Evolutionary conservation across 768 basidiomycete species (phyloP).

Genomic region (Boletus eberwhitei): DNA sequence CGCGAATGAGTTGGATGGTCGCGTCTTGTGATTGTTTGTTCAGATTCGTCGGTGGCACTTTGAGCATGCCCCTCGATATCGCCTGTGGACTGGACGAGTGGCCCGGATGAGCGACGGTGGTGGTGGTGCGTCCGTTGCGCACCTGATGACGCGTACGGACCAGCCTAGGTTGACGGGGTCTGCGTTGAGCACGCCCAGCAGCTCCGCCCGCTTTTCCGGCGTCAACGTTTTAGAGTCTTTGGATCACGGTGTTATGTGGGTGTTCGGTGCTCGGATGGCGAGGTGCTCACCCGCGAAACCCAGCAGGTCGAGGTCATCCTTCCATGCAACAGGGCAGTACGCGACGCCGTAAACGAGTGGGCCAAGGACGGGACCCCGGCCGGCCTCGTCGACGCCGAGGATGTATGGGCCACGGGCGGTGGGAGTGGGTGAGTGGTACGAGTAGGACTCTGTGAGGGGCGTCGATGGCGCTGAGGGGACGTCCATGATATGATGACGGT

Average conservation of each 20-base stretch:
- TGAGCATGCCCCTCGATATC: conserved; percentile 90
- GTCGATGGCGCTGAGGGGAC: conserved; percentile 59
- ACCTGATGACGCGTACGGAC: conserved; percentile 81
- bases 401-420: conserved; percentile 79
- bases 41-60: conserved; percentile 77
- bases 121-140: neutral
- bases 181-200: conserved; percentile 66
- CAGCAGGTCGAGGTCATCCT: conserved; percentile 66
- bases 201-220: conserved; percentile 57
- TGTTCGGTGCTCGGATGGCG: neutral
- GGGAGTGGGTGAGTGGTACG: conserved; percentile 71
- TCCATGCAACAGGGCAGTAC: conserved; percentile 81
- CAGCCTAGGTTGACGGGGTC: conserved; percentile 72
- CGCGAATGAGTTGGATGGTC: conserved; percentile 82
- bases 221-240: conserved; percentile 92
- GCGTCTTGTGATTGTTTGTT: conserved; percentile 88
- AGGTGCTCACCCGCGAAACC: conserved; percentile 81
- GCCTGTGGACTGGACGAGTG: conserved; percentile 69
- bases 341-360: conserved; percentile 96
- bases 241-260: neutral
- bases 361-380: conserved; percentile 91
- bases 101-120: neutral
- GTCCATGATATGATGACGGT: neutral
- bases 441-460: conserved; percentile 68
- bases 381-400: conserved; percentile 98